Evolutionary conservation across 2,329 filamentous ascomycete species (phyloP), one percentile per base, ranked within the genome.

Genomic region (Pestalotiopsis sp.): DNA sequence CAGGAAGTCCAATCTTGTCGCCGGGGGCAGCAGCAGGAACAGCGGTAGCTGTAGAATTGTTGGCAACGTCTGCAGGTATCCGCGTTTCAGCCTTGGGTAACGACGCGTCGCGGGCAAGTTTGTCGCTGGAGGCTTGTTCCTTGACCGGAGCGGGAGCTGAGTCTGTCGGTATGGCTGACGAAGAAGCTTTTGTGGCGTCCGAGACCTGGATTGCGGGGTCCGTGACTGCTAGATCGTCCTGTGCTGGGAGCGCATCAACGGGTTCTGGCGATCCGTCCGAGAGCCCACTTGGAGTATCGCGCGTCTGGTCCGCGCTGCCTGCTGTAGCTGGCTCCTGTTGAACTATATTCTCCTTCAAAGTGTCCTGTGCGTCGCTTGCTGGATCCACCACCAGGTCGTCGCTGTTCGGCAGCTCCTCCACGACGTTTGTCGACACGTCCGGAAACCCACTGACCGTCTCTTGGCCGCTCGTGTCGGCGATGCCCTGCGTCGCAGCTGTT

Each of bases 181-280:
- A 14, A 3, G 67, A 55, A 17, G 68, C 60, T 30, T 63, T 64
- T 3, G 61, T 67, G 24, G 64, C 59, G 11, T 72, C 74, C 30
- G 71, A 70, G 6, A 71, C 71, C 56, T 69, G 68, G 3, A 64
- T 67, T 26, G 68, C 71, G n/a, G 73, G 69, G 13, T 69, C 65
- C 30, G 55, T 48, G 10, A 73, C 59, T 52, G 44, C 17, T 7
- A 71, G 64, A 17, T 67, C 63, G 39, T 73, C 69, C 56, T 73
- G 71, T 59, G 67, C 71, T 30, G 73, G 72, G 5, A 73, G 66
- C 58, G 72, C 71, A 11, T 70, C 68, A 3, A 71, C 60, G 4
- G 68, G 9, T 2, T 59, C 39, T 17, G 62, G 39, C 24, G 38
- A 48, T 22, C 39, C 35, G 60, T 52, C 40, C 20, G 60, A 39